A percentile compares a stretch with the other conserved stretches of the same genome.
phyloP scores from a whole-genome alignment of 2,329 filamentous ascomycete species.

The Anthostomella pinea region DNA sequence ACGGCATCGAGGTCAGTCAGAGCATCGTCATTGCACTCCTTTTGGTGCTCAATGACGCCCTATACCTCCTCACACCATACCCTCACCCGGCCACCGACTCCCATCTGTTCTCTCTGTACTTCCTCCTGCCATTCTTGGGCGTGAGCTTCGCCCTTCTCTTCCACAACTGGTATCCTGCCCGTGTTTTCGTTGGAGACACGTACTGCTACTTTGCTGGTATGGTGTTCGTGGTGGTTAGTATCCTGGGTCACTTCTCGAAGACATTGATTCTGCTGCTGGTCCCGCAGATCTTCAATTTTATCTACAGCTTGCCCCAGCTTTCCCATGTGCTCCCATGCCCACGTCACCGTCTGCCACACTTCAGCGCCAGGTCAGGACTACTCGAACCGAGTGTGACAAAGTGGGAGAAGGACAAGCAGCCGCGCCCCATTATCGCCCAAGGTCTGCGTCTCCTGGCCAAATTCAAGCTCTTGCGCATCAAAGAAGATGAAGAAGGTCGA shows the following conservation, averaged over 20 bases:
- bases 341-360: slow-evolving; percentile 83
- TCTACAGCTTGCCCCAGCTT: slow-evolving; percentile 89
- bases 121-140: slow-evolving; percentile 89
- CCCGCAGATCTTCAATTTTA: slow-evolving; percentile 94
- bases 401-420: slow-evolving; percentile 67
- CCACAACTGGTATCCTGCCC: slow-evolving; percentile 95
- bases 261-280: slow-evolving; percentile 87
- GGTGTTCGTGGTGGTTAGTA: slow-evolving; percentile 96
- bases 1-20: slow-evolving; percentile 94
- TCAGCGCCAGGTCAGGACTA: slow-evolving; percentile 80
- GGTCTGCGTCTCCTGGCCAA: slow-evolving; percentile 66
- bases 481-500: slow-evolving; percentile 62
- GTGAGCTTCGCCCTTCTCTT: slow-evolving; percentile 81
- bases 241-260: slow-evolving; percentile 97
- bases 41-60: slow-evolving; percentile 78
- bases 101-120: slow-evolving; percentile 92
- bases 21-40: slow-evolving; percentile 85
- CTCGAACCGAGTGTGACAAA: slow-evolving; percentile 83
- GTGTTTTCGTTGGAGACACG: slow-evolving; percentile 95
- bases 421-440: slow-evolving; percentile 59
- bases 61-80: slow-evolving; percentile 82
- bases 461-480: slow-evolving; percentile 66
- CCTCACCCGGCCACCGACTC: slow-evolving; percentile 94
- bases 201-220: slow-evolving; percentile 99
- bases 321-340: slow-evolving; percentile 90